Percentiles rank a stretch among this genome's conserved stretches.
Conservation (phyloP, 73 alveolate species). For the Uronychia setigera region DNA sequence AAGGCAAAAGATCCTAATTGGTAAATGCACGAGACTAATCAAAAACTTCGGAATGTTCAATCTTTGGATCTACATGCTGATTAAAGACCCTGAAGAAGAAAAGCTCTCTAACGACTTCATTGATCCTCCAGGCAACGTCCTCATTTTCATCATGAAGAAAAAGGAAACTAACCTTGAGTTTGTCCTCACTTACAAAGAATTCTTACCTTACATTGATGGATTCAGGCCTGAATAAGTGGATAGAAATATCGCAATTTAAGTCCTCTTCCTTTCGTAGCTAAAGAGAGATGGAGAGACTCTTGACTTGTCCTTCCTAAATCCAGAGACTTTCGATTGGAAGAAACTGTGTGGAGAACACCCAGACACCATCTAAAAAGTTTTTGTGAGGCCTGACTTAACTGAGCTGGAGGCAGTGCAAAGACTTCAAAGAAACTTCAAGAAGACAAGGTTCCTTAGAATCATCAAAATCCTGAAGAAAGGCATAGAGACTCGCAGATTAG, state of each 20-base stretch:
- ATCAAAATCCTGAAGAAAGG: background rate
- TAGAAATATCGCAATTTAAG: background rate
- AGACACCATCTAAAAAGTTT: background rate
- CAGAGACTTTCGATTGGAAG: background rate
- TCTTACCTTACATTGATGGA: background rate
- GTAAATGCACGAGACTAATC: background rate
- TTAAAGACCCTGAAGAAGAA: background rate
- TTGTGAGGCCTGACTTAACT: background rate
- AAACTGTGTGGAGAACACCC: background rate
- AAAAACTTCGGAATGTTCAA: background rate
- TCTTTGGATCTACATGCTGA: background rate
- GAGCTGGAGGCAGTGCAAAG: background rate
- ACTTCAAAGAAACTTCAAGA: background rate
- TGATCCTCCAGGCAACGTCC: constrained; percentile 3
- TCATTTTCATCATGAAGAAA: background rate
- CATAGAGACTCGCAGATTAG: background rate
- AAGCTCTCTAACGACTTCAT: background rate
- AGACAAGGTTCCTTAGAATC: background rate
- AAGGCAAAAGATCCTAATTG: background rate
- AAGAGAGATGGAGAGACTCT: background rate
- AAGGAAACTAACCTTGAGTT: background rate
- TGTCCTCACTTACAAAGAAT: background rate
- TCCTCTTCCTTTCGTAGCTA: background rate
- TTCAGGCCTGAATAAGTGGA: background rate
- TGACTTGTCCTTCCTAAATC: background rate